Conservation (phyloP, 1,139 yeast genomes). For the Yamadazyma atlantica region DNA sequence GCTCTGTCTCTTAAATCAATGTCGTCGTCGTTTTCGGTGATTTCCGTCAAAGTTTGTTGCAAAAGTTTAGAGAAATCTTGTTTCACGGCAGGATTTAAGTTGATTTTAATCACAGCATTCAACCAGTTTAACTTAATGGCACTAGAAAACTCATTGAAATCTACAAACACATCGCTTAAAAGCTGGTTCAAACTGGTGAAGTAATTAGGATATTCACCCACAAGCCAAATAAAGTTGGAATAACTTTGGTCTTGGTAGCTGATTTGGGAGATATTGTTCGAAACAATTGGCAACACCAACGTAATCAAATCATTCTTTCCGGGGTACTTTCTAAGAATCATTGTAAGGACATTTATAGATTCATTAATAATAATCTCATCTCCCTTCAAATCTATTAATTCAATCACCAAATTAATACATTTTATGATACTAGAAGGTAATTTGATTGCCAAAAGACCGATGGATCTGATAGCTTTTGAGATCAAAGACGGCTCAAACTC, state of each 20-base stretch:
- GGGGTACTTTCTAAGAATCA: slow-evolving; percentile 78
- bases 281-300: slow-evolving; percentile 67
- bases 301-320: slow-evolving; percentile 58
- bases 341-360: slow-evolving; percentile 72
- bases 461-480: slow-evolving; percentile 73
- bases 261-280: slow-evolving; percentile 41
- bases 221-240: slow-evolving; percentile 76
- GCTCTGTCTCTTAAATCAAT: slow-evolving; percentile 95
- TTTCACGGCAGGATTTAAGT: slow-evolving; percentile 37
- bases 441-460: slow-evolving; percentile 89
- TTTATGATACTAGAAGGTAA: slow-evolving; percentile 59
- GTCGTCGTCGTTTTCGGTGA: slow-evolving; percentile 80
- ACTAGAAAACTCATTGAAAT: slow-evolving; percentile 72
- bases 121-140: slow-evolving; percentile 73
- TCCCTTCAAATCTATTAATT: slow-evolving; percentile 70
- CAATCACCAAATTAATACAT: slow-evolving; percentile 75
- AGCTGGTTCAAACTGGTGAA: slow-evolving; percentile 54
- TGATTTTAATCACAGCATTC: slow-evolving; percentile 77
- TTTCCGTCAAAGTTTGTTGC: slow-evolving; percentile 71
- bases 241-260: slow-evolving; percentile 31
- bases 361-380: slow-evolving; percentile 79
- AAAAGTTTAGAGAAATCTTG: slow-evolving; percentile 45
- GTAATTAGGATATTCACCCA: slow-evolving; percentile 84
- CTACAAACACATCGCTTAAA: slow-evolving; percentile 51
- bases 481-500: slow-evolving; percentile 93